Evolutionary conservation across 495 filamentous ascomycete genomes (phyloP), one percentile per base, ranked within the genome.

Genomic region (Penicillium angulare): DNA sequence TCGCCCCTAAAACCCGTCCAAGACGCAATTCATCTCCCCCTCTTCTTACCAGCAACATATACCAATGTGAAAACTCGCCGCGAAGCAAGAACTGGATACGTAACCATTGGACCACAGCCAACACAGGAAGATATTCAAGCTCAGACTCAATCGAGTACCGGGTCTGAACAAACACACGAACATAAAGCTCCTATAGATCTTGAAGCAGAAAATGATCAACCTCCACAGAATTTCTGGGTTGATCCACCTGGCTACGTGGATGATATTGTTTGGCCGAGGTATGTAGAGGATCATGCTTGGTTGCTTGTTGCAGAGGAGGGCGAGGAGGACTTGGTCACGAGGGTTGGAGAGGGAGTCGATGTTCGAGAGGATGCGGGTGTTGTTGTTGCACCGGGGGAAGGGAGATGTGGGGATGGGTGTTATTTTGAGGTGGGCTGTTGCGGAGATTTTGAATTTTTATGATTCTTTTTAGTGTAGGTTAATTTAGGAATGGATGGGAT

Each of bases 201-300:
- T 12, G 60, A 74, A 4, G 59, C 34, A 2, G 68, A 72, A 39
- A 68, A 69, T 60, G 68, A 73, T 60, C 60, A 63, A 10, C 62
- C 74, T 12, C 66, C 82, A 8, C 81, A 83, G 65, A 92, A 92
- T 13, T 97, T 95, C 72, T 98, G 92, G 93, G 78, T 81, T 16
- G 93, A 98, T 65, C 93, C 93, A 2, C 88, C 87, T 1, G 91
- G 89, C 0, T 98, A 97, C 68, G 90, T 97, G 38, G 93, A 98
- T 58, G 79, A 87, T 69, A 79, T 98, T 48, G 93, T 98, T 3
- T 98, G 93, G 93, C 92, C 91, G 22, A 88, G 90, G 52, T 97
- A 96, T 65, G 88, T 87, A 17, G 73, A 76, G 56, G 79, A 86
- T 64, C 90, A 97, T 72, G 65, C 71, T 47, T 90, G 85, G 73